These are phyloP conservation scores for Torulaspora globosa DNA, from an alignment of 1,139 yeast genomes.

Conservation along the genomic window DNA sequence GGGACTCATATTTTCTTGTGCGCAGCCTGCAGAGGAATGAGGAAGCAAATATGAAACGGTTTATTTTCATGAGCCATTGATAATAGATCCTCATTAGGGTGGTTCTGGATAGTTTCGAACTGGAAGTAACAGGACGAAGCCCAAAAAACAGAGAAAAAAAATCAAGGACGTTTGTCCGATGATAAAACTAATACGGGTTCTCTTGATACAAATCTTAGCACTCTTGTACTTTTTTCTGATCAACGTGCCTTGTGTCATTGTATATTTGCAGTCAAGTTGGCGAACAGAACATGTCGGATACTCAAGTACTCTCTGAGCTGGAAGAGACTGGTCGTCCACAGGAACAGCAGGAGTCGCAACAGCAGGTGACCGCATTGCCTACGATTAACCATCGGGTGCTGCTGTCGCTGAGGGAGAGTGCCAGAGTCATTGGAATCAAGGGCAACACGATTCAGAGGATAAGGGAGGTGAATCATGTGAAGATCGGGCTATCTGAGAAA, in stretches of 20 bases:
- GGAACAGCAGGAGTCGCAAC: slow-evolving; percentile 9
- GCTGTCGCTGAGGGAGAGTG: slow-evolving; percentile 84
- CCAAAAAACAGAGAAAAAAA: not conserved
- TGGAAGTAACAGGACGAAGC: not conserved
- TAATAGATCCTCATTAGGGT: not conserved
- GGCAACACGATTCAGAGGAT: slow-evolving; percentile 78
- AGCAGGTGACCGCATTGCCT: slow-evolving; percentile 10
- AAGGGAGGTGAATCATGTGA: slow-evolving; percentile 72
- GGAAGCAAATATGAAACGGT: not conserved
- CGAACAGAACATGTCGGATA: not conserved
- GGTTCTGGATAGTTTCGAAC: not conserved
- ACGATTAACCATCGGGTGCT: slow-evolving; percentile 49
- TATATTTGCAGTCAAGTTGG: no score
- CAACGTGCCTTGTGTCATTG: no score
- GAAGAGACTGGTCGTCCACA: slow-evolving; percentile 2
- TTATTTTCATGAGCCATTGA: not conserved
- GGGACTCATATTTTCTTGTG: not conserved
- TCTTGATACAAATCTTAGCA: no score
- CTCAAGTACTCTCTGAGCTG: not conserved
- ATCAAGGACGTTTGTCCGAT: not conserved
- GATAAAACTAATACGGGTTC: no score
- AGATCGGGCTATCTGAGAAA: slow-evolving; percentile 84
- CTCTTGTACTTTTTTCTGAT: no score
- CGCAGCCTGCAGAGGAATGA: not conserved
- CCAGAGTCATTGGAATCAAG: slow-evolving; percentile 83